A percentile compares a stretch with the other conserved stretches of the same genome.
phyloP scores from a whole-genome alignment of 78 protist species.

The Protostelium mycophagum region DNA sequence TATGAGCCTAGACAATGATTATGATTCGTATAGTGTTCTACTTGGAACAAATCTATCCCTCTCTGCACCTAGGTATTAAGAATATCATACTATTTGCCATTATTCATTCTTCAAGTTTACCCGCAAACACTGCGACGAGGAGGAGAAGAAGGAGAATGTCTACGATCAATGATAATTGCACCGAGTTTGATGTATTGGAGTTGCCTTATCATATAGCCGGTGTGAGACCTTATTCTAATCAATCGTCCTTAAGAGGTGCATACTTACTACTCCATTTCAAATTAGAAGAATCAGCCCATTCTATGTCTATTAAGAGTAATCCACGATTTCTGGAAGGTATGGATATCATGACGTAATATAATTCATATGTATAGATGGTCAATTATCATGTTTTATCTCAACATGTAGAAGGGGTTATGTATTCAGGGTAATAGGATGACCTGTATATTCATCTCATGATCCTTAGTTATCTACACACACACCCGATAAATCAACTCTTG shows the following conservation, averaged over 20 bases:
- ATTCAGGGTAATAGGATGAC: background rate
- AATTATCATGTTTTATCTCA: background rate
- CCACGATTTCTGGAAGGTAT: background rate
- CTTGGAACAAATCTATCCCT: background rate
- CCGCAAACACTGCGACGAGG: background rate
- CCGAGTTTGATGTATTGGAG: background rate
- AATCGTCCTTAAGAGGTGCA: background rate
- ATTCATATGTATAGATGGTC: too few relatives aligned
- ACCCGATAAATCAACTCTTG: background rate
- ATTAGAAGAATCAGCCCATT: background rate
- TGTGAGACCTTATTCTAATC: background rate
- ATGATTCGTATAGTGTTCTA: background rate
- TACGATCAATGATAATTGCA: background rate
- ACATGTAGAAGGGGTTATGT: background rate
- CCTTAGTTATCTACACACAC: background rate
- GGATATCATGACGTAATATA: too few relatives aligned
- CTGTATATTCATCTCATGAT: too few relatives aligned
- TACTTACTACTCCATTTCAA: background rate
- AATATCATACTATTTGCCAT: too few relatives aligned
- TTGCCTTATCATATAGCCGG: background rate
- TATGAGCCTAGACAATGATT: background rate
- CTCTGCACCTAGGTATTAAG: background rate
- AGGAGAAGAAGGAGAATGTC: background rate
- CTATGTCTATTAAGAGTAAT: background rate
- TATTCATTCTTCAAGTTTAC: too few relatives aligned